These are phyloP conservation scores for Graphium sp. DNA, from an alignment of 2,329 filamentous ascomycete species.

Conservation along the genomic window DNA sequence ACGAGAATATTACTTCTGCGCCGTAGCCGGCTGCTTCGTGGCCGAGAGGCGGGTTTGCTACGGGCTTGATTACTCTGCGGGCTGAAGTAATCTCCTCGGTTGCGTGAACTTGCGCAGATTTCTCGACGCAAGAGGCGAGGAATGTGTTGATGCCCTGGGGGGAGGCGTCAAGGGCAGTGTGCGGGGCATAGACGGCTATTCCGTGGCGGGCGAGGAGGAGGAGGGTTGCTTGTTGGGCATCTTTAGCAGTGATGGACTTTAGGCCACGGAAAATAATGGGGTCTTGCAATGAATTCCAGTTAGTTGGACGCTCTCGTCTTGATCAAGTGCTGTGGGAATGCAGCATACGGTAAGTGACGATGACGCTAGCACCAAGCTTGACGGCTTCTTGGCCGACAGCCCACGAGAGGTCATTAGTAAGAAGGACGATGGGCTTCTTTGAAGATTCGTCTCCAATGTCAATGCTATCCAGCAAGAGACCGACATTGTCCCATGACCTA, in stretches of 20 bases:
- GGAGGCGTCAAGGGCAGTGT: constrained; percentile 85
- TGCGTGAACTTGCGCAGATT: constrained; percentile 13
- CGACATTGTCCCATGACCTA: constrained; percentile 91
- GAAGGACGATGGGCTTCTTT: constrained; percentile 23
- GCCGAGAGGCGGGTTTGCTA: constrained; percentile 20
- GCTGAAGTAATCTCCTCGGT: constrained; percentile 16
- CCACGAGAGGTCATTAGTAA: constrained; percentile 79
- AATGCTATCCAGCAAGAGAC: constrained; percentile 45
- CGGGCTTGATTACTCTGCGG: constrained; percentile 27
- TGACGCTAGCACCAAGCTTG: constrained; percentile 52
- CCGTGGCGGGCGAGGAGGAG: constrained; percentile 69
- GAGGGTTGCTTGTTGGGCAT: constrained; percentile 76
- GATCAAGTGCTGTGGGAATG: background rate
- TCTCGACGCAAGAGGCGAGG: constrained; percentile 74
- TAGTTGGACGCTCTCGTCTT: too few relatives aligned
- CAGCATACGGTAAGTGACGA: constrained; percentile 68
- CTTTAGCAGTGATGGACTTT: constrained; percentile 69
- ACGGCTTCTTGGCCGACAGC: constrained; percentile 86
- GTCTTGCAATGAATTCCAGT: constrained; percentile 32
- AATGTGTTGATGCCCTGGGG: constrained; percentile 79
- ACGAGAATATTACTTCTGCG: constrained; percentile 23
- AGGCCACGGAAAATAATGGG: constrained; percentile 92
- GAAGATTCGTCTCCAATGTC: constrained; percentile 11
- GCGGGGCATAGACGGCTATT: constrained; percentile 89
- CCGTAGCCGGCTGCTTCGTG: constrained; percentile 36